phyloP scores from a whole-genome alignment of 2,329 filamentous ascomycete species.

The Periglandula ipomoeae region DNA sequence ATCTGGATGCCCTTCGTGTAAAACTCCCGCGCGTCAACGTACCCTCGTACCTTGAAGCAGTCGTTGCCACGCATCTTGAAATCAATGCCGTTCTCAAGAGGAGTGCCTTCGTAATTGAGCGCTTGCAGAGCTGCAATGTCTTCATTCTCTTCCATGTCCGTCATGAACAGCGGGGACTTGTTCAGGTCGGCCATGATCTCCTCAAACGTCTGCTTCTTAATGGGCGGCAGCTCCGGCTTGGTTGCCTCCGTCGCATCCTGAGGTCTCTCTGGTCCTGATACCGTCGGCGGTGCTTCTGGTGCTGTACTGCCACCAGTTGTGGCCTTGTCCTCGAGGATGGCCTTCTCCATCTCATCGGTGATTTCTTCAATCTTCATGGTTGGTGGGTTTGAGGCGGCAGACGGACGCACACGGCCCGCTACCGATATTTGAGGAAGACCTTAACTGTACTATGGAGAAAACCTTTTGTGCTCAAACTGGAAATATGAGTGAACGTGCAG shows the following conservation, averaged over 20 bases:
- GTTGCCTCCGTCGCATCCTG: slow-evolving; percentile 14
- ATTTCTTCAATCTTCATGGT: slow-evolving; percentile 34
- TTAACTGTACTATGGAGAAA: background rate
- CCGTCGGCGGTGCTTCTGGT: background rate
- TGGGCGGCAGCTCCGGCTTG: slow-evolving; percentile 37
- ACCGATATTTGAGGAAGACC: background rate
- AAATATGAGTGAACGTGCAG: too few relatives aligned
- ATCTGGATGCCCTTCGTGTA: slow-evolving; percentile 80
- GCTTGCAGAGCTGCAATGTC: slow-evolving; percentile 82
- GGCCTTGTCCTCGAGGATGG: slow-evolving; percentile 15
- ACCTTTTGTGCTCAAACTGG: too few relatives aligned
- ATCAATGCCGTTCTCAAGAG: slow-evolving; percentile 69
- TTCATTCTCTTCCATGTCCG: slow-evolving; percentile 75
- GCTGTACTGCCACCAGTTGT: background rate
- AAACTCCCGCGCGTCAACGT: slow-evolving; percentile 80
- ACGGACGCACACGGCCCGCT: background rate
- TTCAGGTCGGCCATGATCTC: slow-evolving; percentile 50
- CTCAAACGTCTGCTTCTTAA: slow-evolving; percentile 39
- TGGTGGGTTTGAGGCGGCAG: background rate
- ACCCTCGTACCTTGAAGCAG: slow-evolving; percentile 63
- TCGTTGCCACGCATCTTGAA: slow-evolving; percentile 95
- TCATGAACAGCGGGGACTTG: slow-evolving; percentile 86
- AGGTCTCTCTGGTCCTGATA: background rate
- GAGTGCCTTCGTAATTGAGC: slow-evolving; percentile 85
- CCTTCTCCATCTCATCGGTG: slow-evolving; percentile 29